A percentile compares a stretch with the other conserved stretches of the same genome.
These are phyloP conservation scores for Citrus trifoliata DNA, from an alignment of 345 rosid species.

Conservation along the genomic window DNA sequence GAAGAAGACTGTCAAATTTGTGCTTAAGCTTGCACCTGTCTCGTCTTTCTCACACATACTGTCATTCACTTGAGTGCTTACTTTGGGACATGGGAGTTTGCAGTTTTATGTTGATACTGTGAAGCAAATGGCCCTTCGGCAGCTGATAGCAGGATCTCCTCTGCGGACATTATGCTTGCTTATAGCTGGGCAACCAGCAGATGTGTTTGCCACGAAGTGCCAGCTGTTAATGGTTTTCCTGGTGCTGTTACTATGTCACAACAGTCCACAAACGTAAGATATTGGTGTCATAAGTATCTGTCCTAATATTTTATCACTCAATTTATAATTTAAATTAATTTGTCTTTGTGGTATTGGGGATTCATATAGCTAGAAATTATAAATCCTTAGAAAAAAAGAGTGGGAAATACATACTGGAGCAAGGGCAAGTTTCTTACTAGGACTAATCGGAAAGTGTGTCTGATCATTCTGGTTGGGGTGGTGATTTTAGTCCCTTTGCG, in stretches of 20 bases:
- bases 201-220: constrained; percentile 59
- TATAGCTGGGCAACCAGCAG: constrained; percentile 97
- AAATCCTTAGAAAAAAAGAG: background rate
- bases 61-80: constrained; percentile 5
- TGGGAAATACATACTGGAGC: background rate
- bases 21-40: background rate
- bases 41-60: background rate
- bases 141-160: constrained; percentile 93
- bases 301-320: background rate
- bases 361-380: background rate
- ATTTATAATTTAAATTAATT: background rate
- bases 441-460: background rate
- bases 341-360: constrained; percentile 1
- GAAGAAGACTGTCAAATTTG: constrained; percentile 1
- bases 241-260: constrained; percentile 36
- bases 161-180: constrained; percentile 93
- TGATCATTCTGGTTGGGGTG: background rate
- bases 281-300: constrained; percentile 3
- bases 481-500: background rate
- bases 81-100: constrained; percentile 20
- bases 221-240: constrained; percentile 32
- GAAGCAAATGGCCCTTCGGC: constrained; percentile 93
- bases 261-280: constrained; percentile 60
- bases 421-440: background rate
- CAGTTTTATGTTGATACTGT: constrained; percentile 94